These are phyloP conservation scores for Beauveria scarabaeidicola DNA, from an alignment of 2,329 filamentous ascomycete species.

Conservation along the genomic window DNA sequence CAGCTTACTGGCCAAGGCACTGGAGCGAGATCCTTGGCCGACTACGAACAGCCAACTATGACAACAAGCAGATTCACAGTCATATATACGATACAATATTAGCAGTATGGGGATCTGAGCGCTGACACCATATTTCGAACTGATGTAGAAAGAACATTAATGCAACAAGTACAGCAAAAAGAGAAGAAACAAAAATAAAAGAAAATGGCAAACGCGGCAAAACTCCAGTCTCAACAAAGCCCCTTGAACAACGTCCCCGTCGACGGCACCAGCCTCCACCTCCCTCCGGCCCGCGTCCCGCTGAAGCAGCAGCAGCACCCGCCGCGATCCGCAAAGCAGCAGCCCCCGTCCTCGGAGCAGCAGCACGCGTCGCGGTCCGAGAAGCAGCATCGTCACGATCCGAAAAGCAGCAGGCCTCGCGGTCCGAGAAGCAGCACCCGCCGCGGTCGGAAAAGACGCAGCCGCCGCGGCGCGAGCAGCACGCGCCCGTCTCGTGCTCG, in stretches of 20 bases:
- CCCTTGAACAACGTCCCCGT: neutral
- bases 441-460: constrained; percentile 11
- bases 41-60: too few species aligned
- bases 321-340: neutral
- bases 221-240: neutral
- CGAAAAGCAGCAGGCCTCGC: neutral
- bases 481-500: neutral
- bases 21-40: too few species aligned
- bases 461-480: neutral
- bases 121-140: too few species aligned
- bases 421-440: constrained; percentile 11
- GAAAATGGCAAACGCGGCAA: neutral
- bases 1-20: too few species aligned
- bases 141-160: too few species aligned
- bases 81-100: too few species aligned
- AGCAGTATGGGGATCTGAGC: too few species aligned
- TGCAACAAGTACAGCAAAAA: neutral
- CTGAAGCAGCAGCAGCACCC: neutral
- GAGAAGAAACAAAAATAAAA: neutral
- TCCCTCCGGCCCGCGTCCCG: neutral
- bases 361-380: neutral
- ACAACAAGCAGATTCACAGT: too few species aligned
- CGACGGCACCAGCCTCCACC: neutral
- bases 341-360: neutral
- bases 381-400: neutral